phyloP scores from a whole-genome alignment of 352 stramenopile species.

The Phytophthora sansomeana region DNA sequence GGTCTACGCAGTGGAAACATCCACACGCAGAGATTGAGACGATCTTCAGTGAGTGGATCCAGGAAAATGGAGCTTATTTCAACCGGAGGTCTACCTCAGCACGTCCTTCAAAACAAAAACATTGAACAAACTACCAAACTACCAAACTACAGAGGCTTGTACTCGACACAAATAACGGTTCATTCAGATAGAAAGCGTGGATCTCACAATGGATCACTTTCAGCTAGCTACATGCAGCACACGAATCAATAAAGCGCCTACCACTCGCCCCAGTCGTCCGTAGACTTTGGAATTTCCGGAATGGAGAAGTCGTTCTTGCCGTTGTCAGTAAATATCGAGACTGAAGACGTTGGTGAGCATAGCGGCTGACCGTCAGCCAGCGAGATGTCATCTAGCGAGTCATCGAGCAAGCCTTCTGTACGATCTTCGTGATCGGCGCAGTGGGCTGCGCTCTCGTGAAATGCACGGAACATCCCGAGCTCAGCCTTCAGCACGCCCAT shows the following conservation, averaged over 20 bases:
- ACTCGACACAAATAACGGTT: conserved; percentile 13
- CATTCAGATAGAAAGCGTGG: conserved; percentile 22
- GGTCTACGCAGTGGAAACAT: conserved; percentile 90
- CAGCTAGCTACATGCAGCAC: conserved; percentile 26
- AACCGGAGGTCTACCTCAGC: conserved; percentile 29
- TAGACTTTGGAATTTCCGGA: conserved; percentile 28
- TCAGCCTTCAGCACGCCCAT: conserved; percentile 56
- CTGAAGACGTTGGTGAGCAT: conserved; percentile 49
- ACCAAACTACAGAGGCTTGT: not conserved
- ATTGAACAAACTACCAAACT: conserved; percentile 4
- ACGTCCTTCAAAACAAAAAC: conserved; percentile 17
- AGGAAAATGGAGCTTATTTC: conserved; percentile 71
- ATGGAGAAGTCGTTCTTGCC: conserved; percentile 41
- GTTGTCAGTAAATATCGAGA: conserved; percentile 57
- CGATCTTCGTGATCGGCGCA: conserved; percentile 38
- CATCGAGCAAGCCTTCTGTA: conserved; percentile 30
- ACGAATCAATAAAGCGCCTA: conserved; percentile 35
- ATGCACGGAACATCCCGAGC: conserved; percentile 58
- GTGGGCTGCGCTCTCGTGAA: conserved; percentile 50
- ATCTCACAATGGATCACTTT: conserved; percentile 14
- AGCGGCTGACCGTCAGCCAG: conserved; percentile 44
- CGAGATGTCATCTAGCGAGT: conserved; percentile 49
- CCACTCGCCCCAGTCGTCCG: conserved; percentile 77
- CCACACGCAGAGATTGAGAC: conserved; percentile 73
- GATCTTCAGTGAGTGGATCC: conserved; percentile 81